Evolutionary conservation across 1,284 basidiomycete species (phyloP).

Genomic region (Ceratobasidium sp.): DNA sequence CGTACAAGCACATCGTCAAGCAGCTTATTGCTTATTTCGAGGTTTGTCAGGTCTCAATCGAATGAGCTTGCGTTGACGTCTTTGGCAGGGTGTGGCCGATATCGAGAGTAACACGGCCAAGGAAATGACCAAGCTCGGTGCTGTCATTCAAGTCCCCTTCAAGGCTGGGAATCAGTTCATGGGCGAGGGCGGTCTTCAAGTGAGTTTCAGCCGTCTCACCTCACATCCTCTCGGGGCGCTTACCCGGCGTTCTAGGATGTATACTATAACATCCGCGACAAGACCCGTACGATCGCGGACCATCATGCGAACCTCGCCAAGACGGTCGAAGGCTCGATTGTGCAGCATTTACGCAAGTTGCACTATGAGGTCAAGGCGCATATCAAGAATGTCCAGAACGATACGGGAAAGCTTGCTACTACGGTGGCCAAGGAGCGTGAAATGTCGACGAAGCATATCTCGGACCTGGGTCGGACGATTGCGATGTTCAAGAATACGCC

Average conservation of each 20-base stretch:
- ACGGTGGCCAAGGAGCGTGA: slow-evolving; percentile 95
- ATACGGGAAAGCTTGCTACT: slow-evolving; percentile 95
- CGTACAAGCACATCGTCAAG: slow-evolving; percentile 96
- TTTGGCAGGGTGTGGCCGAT: slow-evolving; percentile 85
- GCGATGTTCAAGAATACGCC: slow-evolving; percentile 96
- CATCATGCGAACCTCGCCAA: slow-evolving; percentile 96
- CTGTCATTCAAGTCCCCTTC: slow-evolving; percentile 98
- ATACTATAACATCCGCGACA: slow-evolving; percentile 93
- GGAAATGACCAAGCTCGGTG: slow-evolving; percentile 95
- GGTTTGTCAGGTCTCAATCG: slow-evolving; percentile 52
- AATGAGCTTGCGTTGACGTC: slow-evolving; percentile 51
- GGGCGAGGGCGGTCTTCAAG: slow-evolving; percentile 89
- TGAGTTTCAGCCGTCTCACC: slow-evolving; percentile 48
- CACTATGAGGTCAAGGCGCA: slow-evolving; percentile 96
- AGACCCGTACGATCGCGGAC: slow-evolving; percentile 93
- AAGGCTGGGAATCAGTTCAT: slow-evolving; percentile 94
- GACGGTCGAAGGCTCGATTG: slow-evolving; percentile 96
- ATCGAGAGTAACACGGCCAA: slow-evolving; percentile 95
- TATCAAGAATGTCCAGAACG: slow-evolving; percentile 98
- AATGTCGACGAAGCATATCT: slow-evolving; percentile 85
- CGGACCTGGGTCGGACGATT: slow-evolving; percentile 88
- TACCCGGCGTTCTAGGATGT: slow-evolving; percentile 71
- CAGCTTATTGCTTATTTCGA: slow-evolving; percentile 89
- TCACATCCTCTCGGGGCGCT: not conserved
- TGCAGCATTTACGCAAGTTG: slow-evolving; percentile 97